Evolutionary conservation across 352 stramenopile genomes (phyloP).

Genomic region (Phytophthora gonapodyides): DNA sequence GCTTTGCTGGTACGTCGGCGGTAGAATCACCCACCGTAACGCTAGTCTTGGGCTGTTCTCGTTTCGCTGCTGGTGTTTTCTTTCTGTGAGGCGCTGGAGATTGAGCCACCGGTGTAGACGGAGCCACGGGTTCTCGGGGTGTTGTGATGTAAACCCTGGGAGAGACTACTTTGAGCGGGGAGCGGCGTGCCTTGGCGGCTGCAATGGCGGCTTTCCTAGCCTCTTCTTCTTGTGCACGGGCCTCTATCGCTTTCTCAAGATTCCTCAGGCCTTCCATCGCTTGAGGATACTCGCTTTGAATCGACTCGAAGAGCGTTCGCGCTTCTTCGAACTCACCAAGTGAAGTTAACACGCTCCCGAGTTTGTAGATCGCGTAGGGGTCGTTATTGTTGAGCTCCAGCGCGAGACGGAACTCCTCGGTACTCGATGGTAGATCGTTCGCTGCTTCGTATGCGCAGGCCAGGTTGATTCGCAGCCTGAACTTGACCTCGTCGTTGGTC

Average conservation of each 20-base stretch:
- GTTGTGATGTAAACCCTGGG: conserved; percentile 18
- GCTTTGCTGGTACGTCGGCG: neutral
- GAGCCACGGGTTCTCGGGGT: conserved; percentile 22
- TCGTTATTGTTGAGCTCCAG: conserved; percentile 51
- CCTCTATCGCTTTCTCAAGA: conserved; percentile 36
- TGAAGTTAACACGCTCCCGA: conserved; percentile 50
- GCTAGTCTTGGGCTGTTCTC: neutral
- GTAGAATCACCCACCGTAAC: neutral
- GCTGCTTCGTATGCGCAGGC: conserved; percentile 62
- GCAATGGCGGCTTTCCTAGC: conserved; percentile 32
- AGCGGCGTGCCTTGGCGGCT: conserved; percentile 40
- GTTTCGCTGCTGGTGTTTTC: conserved; percentile 16
- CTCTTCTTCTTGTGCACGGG: conserved; percentile 31
- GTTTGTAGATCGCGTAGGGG: conserved; percentile 62
- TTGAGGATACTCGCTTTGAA: conserved; percentile 56
- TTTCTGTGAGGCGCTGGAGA: conserved; percentile 29
- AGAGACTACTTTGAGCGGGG: conserved; percentile 26
- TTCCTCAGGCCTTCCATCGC: conserved; percentile 47
- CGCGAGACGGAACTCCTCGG: conserved; percentile 49
- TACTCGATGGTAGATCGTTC: conserved; percentile 40
- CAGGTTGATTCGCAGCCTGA: conserved; percentile 71
- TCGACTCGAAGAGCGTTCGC: conserved; percentile 40
- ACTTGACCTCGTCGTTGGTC: conserved; percentile 59
- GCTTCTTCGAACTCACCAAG: conserved; percentile 49
- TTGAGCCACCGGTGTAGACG: conserved; percentile 17